These are phyloP conservation scores for Cyberlindnera euphorbiae DNA, from an alignment of 805 yeast species.

Conservation along the genomic window DNA sequence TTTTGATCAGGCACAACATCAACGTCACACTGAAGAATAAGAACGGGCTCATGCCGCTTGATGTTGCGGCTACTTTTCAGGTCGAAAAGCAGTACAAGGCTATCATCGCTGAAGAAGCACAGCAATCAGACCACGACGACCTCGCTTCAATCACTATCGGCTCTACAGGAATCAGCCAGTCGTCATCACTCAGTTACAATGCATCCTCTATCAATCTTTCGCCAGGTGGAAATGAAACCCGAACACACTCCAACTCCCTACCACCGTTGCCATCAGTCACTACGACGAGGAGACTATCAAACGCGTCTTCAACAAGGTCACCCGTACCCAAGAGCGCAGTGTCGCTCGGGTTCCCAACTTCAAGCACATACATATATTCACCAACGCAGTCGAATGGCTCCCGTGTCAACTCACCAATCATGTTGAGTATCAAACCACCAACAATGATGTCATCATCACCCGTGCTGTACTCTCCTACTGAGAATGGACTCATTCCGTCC, in stretches of 20 bases:
- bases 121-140: constrained; percentile 4
- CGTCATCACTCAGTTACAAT: neutral
- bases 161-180: constrained; percentile 3
- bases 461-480: constrained; percentile 22
- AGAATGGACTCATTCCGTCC: constrained; percentile 13
- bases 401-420: constrained; percentile 6
- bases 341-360: constrained; percentile 20
- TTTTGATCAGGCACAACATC: constrained; percentile 46
- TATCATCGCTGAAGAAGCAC: constrained; percentile 8
- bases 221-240: constrained; percentile 1
- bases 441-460: constrained; percentile 21
- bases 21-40: constrained; percentile 45
- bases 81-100: constrained; percentile 38
- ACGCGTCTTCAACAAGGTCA: constrained; percentile 23
- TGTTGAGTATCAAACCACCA: constrained; percentile 20
- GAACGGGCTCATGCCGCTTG: constrained; percentile 63
- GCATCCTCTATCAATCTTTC: neutral
- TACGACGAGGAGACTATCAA: constrained; percentile 26
- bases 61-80: constrained; percentile 51
- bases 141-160: constrained; percentile 1
- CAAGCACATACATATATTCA: constrained; percentile 24
- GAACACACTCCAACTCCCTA: constrained; percentile 25
- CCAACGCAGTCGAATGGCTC: constrained; percentile 11
- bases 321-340: constrained; percentile 24
- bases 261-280: constrained; percentile 33